phyloP scores from a whole-genome alignment of 208 protist species.

The Acanthamoeba lenticulata region DNA sequence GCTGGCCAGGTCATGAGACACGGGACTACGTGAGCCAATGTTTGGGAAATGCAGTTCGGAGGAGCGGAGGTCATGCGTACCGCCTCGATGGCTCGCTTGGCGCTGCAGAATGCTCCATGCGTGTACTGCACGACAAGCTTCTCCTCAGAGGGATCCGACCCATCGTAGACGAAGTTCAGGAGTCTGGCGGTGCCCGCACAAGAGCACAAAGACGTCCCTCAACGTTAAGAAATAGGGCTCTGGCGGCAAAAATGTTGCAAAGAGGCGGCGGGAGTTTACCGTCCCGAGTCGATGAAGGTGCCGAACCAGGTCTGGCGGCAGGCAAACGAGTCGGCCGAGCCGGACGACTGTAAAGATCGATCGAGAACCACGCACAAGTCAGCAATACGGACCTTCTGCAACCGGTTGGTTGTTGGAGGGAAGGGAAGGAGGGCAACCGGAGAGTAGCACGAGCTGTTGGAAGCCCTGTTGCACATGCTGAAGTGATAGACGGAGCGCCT shows the following conservation, averaged over 20 bases:
- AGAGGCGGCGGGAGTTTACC: neutral
- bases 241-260: neutral
- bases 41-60: too few relatives aligned
- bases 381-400: too few relatives aligned
- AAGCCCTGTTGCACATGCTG: constrained; percentile 19
- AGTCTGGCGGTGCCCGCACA: neutral
- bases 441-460: constrained; percentile 4
- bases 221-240: neutral
- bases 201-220: neutral
- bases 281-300: neutral
- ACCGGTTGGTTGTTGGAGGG: too few relatives aligned
- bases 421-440: neutral
- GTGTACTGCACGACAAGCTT: constrained; percentile 51
- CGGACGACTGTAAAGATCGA: neutral
- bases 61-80: too few relatives aligned
- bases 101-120: neutral
- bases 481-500: neutral
- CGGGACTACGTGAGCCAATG: too few relatives aligned
- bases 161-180: constrained; percentile 45
- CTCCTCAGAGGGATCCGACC: constrained; percentile 37
- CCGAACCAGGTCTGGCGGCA: constrained; percentile 9
- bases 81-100: neutral
- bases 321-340: neutral
- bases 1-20: too few relatives aligned
- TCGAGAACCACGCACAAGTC: neutral